Evolutionary conservation across 164 flowering plant genomes (phyloP), one percentile per base, ranked within the genome.

Genomic region (Protea cynaroides): DNA sequence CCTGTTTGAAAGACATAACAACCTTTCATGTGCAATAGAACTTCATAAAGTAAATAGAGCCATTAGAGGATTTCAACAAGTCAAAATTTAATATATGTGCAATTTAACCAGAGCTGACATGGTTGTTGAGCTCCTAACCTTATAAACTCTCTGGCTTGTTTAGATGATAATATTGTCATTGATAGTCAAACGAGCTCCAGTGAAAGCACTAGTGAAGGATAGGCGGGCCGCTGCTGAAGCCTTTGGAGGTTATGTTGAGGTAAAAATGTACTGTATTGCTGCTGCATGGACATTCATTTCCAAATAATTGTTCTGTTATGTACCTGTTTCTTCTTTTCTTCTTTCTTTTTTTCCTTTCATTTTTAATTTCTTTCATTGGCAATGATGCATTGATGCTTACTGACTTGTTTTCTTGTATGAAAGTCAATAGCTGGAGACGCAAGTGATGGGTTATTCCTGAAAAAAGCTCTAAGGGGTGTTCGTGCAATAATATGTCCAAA

Each of bases 201-300:
- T 89, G n/a, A 94, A 91, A 72, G 86, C 95, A 23, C 60, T 91
- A 57, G 99, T 91, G 68, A 89, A 86, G 77, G 86, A 91, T 71
- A 91, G 82, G 72, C 76, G 85, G 25, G 85, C 82, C 51, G 90
- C 99, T 5, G 59, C 79, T 43, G 99, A 91, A 71, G 91, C 99
- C 3, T 94, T 88, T 72, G 96, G 99, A 65, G 80, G 84, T 72
- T 94, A 94, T 71, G 96, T 91, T 58, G 96, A 94, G 96, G 97
- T 94, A 51, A 50, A 63, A 71, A 56, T 43, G 46, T 34, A 19
- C 4, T n/a, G 18, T 25, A 0, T 24, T 22, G 29, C 7, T 46
- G 14, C 17, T 50, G 19, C 12, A 2, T 47, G 18, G 50, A 9
- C 8, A 18, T 57, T 7, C 19, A 47, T 29, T 15, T 22, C 12